A percentile compares a stretch with the other conserved stretches of the same genome.
These are phyloP conservation scores for Neurospora sp. DNA, from an alignment of 495 filamentous ascomycete species.

Conservation along the genomic window DNA sequence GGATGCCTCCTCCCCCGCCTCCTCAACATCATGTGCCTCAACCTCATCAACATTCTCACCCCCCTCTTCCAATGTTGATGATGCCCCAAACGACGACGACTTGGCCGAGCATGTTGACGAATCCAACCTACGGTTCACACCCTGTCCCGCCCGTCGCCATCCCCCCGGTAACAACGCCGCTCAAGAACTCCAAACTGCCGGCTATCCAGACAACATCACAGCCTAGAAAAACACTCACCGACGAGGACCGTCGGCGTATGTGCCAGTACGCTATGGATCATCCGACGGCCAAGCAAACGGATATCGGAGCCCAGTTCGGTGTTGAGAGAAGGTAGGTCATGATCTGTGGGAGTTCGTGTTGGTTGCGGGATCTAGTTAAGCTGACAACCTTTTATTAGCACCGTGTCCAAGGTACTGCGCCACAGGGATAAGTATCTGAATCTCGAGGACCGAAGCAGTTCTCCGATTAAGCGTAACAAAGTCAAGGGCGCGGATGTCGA, in stretches of 20 bases:
- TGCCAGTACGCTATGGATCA: slow-evolving; percentile 93
- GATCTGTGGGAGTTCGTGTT: not conserved
- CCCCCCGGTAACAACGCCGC: slow-evolving; percentile 42
- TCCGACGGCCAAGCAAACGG: slow-evolving; percentile 91
- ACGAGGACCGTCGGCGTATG: slow-evolving; percentile 86
- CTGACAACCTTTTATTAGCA: slow-evolving; percentile 47
- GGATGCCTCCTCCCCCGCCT: slow-evolving; percentile 34
- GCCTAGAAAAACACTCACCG: slow-evolving; percentile 82
- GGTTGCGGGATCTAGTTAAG: slow-evolving; percentile 1
- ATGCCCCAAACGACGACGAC: slow-evolving; percentile 48
- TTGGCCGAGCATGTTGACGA: slow-evolving; percentile 64
- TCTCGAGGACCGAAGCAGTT: slow-evolving; percentile 75
- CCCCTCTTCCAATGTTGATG: slow-evolving; percentile 48
- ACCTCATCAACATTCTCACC: slow-evolving; percentile 24
- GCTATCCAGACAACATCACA: slow-evolving; percentile 46
- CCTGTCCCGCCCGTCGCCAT: slow-evolving; percentile 46
- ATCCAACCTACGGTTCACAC: slow-evolving; percentile 37
- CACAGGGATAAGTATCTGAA: slow-evolving; percentile 96
- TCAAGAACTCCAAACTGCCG: slow-evolving; percentile 36
- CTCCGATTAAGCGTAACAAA: slow-evolving; percentile 81
- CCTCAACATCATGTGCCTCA: slow-evolving; percentile 24
- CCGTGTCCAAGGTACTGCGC: slow-evolving; percentile 93
- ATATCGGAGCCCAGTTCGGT: slow-evolving; percentile 94
- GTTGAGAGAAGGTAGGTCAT: slow-evolving; percentile 86
- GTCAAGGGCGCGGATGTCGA: slow-evolving; percentile 93